phyloP scores from a whole-genome alignment of 2,329 filamentous ascomycete species.

The Arachnomyces sp. region DNA sequence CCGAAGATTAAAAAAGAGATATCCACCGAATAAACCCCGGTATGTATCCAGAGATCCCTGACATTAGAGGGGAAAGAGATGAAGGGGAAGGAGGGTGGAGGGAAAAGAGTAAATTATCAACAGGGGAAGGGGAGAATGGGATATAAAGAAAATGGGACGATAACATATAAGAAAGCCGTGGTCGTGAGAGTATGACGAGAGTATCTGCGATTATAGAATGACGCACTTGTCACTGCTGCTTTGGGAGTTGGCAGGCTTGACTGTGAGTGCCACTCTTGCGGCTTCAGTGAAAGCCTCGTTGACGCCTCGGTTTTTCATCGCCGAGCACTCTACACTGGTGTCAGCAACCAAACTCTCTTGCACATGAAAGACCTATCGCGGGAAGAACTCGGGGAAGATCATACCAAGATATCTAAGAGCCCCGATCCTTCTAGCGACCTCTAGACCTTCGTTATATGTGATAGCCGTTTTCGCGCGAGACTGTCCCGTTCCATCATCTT shows the following conservation, averaged over 20 bases:
- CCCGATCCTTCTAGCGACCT: constrained; percentile 83
- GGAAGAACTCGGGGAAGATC: constrained; percentile 16
- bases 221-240: constrained; percentile 25
- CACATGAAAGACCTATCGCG: neutral
- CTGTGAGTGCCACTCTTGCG: constrained; percentile 73
- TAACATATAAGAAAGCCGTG: constrained; percentile 2
- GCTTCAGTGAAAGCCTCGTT: constrained; percentile 99
- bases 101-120: constrained; percentile 8
- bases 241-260: constrained; percentile 32
- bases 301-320: constrained; percentile 94
- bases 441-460: constrained; percentile 82
- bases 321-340: constrained; percentile 70
- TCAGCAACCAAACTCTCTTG: neutral
- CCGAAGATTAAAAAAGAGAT: constrained; percentile 7
- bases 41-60: constrained; percentile 4
- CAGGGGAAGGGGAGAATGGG: constrained; percentile 18
- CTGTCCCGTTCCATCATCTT: constrained; percentile 41
- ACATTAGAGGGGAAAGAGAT: constrained; percentile 8
- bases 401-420: constrained; percentile 80
- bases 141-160: constrained; percentile 4
- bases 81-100: neutral
- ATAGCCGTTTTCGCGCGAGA: constrained; percentile 45
- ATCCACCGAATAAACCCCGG: constrained; percentile 18
- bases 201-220: constrained; percentile 22
- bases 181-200: constrained; percentile 6